Evolutionary conservation across 805 yeast genomes (phyloP).

Genomic region (Candida stauntonica): DNA sequence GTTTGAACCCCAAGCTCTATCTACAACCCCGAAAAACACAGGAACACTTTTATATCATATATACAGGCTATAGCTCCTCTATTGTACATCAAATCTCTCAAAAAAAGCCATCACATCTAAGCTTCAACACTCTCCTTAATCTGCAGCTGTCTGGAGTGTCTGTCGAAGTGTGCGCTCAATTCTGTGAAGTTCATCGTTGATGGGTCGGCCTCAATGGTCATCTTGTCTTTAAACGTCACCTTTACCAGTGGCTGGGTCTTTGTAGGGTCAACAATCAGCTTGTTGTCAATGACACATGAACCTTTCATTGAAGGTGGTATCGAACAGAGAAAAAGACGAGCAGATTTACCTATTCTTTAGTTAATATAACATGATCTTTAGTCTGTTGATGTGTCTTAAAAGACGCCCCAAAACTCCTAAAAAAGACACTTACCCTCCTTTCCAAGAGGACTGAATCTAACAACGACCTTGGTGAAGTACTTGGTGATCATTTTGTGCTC

Average conservation of each 20-base stretch:
- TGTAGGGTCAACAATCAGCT: slow-evolving; percentile 49
- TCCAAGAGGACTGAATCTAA: slow-evolving; percentile 75
- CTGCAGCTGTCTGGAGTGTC: slow-evolving; percentile 76
- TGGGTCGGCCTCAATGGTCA: slow-evolving; percentile 66
- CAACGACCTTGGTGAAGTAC: slow-evolving; percentile 72
- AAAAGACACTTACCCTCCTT: slow-evolving; percentile 56
- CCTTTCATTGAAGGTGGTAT: slow-evolving; percentile 73
- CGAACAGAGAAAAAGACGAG: slow-evolving; percentile 73
- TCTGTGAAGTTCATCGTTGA: slow-evolving; percentile 50
- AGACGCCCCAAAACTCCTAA: no score
- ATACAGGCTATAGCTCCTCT: not conserved
- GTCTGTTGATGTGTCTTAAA: not conserved
- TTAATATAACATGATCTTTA: not conserved
- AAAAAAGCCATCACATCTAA: slow-evolving; percentile 9
- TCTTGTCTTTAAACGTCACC: slow-evolving; percentile 81
- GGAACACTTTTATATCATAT: not conserved
- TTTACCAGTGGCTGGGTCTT: slow-evolving; percentile 55
- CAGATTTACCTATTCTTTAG: slow-evolving; percentile 55
- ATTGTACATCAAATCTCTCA: not conserved
- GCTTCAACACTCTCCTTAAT: slow-evolving; percentile 65
- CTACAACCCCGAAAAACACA: not conserved
- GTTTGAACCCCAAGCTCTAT: no score
- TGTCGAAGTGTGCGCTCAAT: slow-evolving; percentile 61
- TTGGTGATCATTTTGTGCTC: slow-evolving; percentile 85
- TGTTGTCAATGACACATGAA: slow-evolving; percentile 57